Evolutionary conservation across 2,329 filamentous ascomycete species (phyloP), one percentile per base, ranked within the genome.

Genomic region (Hypomyces perniciosus): DNA sequence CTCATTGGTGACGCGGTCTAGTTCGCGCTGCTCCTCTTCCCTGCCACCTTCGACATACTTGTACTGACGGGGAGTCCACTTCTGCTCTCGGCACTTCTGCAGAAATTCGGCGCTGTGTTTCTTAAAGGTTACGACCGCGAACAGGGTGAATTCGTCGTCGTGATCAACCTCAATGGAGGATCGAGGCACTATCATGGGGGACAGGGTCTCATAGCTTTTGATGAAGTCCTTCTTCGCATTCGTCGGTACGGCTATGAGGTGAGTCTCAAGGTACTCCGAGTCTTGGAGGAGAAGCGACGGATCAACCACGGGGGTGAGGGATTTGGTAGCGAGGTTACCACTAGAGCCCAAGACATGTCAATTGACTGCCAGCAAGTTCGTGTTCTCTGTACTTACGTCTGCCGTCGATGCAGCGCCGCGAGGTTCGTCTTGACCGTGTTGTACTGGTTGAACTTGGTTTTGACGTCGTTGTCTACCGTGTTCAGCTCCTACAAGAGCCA

Each of bases 181-280:
- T 44, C 93, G 86, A 8, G 93, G 93, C 2, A 99, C 92, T 1
- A 97, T 90, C 89, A 96, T 95, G 10, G 87, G 85, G 1, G 86
- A 75, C 50, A 97, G 69, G 1, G 88, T 91, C 71, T 99, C 93
- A 72, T 99, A 99, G 57, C 78, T 83, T 66, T 86, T 86, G 57
- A 95, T 73, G 64, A 96, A 99, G 37, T 97, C 92, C 67, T 95
- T 96, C 62, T 86, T 84, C 51, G 81, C 76, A 59, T 83, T 84
- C 44, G 80, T 82, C 2, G 93, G 93, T 7, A 99, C 88, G 20
- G 89, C 93, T 59, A 99, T 79, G 30, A 99, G 83, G 67, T 96
- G 91, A 30, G 93, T 96, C 73, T 96, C 90, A 61, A 99, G 84
- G 71, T 96, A 97, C 72, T 99, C 93, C 20, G 91, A 96, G 66